A percentile compares a stretch with the other conserved stretches of the same genome.
Evolutionary conservation across 1,284 basidiomycete genomes (phyloP).

Genomic region (Melampsora larici-populina): DNA sequence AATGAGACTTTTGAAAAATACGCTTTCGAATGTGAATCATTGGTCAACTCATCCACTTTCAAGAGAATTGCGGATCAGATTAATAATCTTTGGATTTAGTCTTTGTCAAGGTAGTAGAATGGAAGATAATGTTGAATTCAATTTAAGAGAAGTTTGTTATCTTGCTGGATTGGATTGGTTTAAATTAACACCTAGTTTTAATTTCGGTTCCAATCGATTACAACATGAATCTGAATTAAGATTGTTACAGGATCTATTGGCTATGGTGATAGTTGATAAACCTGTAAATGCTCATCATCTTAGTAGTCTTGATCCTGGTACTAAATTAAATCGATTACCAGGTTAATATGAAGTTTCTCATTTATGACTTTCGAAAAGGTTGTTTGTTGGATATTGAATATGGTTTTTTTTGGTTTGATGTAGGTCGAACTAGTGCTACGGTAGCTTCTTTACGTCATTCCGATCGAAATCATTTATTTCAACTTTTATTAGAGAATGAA

Average conservation of each 20-base stretch:
- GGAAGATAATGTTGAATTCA: constrained; percentile 76
- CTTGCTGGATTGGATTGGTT: constrained; percentile 86
- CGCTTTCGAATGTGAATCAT: constrained; percentile 55
- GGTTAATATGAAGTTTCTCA: constrained; percentile 10
- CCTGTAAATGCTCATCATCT: constrained; percentile 38
- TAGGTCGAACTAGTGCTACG: too few species aligned
- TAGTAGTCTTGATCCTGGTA: constrained; percentile 20
- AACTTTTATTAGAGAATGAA: constrained; percentile 84
- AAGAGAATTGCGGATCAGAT: constrained; percentile 80
- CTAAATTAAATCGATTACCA: constrained; percentile 18
- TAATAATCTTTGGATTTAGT: constrained; percentile 90
- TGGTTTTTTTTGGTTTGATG: too few species aligned
- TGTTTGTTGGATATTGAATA: too few species aligned
- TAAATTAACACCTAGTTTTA: constrained; percentile 52
- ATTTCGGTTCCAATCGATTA: constrained; percentile 24
- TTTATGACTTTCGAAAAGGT: not conserved
- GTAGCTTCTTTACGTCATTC: too few species aligned
- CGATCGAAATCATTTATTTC: constrained; percentile 69
- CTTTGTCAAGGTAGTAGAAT: constrained; percentile 80
- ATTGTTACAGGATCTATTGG: constrained; percentile 35
- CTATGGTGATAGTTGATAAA: constrained; percentile 26
- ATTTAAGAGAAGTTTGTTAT: constrained; percentile 74
- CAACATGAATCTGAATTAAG: constrained; percentile 37
- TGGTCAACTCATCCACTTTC: constrained; percentile 74
- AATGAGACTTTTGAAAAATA: constrained; percentile 76